A percentile compares a stretch with the other conserved stretches of the same genome.
Evolutionary conservation across 228 moss, liverwort and hornwort species (phyloP).

Genomic region (Sphagnum magellanicum): DNA sequence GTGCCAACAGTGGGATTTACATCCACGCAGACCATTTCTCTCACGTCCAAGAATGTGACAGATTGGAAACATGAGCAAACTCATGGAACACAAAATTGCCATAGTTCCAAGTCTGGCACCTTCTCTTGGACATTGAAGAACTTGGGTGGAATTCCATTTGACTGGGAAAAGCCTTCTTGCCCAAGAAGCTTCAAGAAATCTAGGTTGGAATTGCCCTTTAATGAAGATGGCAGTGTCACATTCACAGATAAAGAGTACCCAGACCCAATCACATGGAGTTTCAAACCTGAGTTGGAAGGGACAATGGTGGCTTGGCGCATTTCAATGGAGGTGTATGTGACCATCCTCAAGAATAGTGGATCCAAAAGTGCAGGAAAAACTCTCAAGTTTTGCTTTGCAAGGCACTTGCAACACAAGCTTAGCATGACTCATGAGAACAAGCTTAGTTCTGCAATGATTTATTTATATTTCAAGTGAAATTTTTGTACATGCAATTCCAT

Average conservation of each 20-base stretch:
- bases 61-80: constrained; percentile 6
- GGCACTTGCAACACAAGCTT: constrained; percentile 1
- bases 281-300: not conserved
- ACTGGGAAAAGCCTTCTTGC: constrained; percentile 2
- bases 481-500: too few species aligned
- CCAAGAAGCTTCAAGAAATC: not conserved
- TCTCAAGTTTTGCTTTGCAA: constrained; percentile 1
- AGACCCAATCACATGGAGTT: constrained; percentile 1
- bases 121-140: not conserved
- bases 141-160: constrained; percentile 5
- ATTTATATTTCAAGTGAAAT: too few species aligned
- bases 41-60: not conserved
- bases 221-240: constrained; percentile 4
- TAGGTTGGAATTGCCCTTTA: constrained; percentile 1
- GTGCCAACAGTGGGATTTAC: too few species aligned
- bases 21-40: not conserved
- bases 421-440: too few species aligned
- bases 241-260: constrained; percentile 7
- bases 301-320: not conserved
- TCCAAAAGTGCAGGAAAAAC: not conserved
- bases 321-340: constrained; percentile 1
- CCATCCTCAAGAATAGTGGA: not conserved
- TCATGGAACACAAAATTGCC: not conserved
- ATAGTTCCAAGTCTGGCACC: not conserved
- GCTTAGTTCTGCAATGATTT: too few species aligned